Base-by-base conservation (phyloP, 768 basidiomycete species). In the Tulasnella sp. region DNA sequence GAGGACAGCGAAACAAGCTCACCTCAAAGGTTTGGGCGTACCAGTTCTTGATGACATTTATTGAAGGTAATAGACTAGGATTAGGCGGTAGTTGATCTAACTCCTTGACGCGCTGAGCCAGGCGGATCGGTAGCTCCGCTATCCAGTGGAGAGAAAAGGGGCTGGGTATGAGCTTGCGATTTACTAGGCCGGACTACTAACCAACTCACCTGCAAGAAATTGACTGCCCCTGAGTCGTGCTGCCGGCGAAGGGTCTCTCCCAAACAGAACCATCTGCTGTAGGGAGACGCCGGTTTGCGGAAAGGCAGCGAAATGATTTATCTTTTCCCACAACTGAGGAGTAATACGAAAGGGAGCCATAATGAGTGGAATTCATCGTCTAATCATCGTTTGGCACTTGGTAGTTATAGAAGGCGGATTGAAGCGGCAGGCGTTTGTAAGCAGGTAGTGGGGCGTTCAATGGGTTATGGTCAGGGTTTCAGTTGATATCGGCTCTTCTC, bases 11-110 rank as follows among this genome's bases (percentile, higher is more conserved):
- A 12, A 30, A 34, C 8, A 21, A 30, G 73, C 83, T 53, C 54
- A 93, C 94, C 80, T 98, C 89, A 70, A 99, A 98, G 15, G 88
- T 91, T 74, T 98, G 91, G 0, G 94, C 94, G 70, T 99, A 99
- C 96, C 96, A 99, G 67, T 94, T 85, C 74, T 92, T 93, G 61
- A 99, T 90, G 68, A 88, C 92, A 60, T 83, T 81, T 63, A 99
- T 97, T 41, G 86, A 87, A 0, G 85, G 82, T 93, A 96, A 96
- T 49, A 80, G 80, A 65, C 83, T 84, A 52, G 98, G 77, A 57
- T 89, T 86, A 72, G 96, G 88, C 0, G 96, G 96, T 2, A 99
- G 78, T 64, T 88, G 83, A 65, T 97, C 92, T 25, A 99, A 80
- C 71, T 99, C 96, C 70, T 92, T 92, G 21, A 94, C 93, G 27